Conservation (phyloP, 371 early-diverging fungal species). For the Chytridiales sp. region DNA sequence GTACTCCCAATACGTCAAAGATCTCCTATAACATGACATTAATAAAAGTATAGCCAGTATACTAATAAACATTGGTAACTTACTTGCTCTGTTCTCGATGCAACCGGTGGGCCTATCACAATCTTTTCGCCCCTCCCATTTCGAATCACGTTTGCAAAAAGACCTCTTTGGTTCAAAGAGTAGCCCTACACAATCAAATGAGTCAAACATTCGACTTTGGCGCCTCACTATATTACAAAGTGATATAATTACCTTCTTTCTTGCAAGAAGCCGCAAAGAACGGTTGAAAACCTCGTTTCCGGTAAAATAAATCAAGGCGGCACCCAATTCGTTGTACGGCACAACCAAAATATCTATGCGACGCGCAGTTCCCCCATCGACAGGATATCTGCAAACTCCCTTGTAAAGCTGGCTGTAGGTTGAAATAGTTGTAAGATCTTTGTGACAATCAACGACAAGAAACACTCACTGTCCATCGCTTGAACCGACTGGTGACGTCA, state of each 20-base stretch:
- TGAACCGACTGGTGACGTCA: conserved; percentile 11
- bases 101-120: conserved; percentile 5
- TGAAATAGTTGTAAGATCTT: neutral
- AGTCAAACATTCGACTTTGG: neutral
- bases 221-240: neutral
- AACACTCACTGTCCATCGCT: no score
- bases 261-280: conserved; percentile 39
- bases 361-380: conserved; percentile 10
- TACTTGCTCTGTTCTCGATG: conserved; percentile 23
- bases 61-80: neutral
- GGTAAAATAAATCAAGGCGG: conserved; percentile 46
- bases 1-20: conserved; percentile 25
- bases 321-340: conserved; percentile 32
- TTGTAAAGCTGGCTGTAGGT: conserved; percentile 11
- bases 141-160: conserved; percentile 23
- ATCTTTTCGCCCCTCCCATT: neutral
- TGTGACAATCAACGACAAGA: no score
- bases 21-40: conserved; percentile 15
- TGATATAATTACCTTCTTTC: conserved; percentile 19
- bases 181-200: conserved; percentile 11
- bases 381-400: conserved; percentile 22
- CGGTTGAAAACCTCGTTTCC: conserved; percentile 51
- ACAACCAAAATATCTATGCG: conserved; percentile 37
- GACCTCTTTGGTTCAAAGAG: conserved; percentile 37
- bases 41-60: neutral